Conservation (phyloP, 2,329 filamentous ascomycete genomes). For the Diaporthe batatas region DNA sequence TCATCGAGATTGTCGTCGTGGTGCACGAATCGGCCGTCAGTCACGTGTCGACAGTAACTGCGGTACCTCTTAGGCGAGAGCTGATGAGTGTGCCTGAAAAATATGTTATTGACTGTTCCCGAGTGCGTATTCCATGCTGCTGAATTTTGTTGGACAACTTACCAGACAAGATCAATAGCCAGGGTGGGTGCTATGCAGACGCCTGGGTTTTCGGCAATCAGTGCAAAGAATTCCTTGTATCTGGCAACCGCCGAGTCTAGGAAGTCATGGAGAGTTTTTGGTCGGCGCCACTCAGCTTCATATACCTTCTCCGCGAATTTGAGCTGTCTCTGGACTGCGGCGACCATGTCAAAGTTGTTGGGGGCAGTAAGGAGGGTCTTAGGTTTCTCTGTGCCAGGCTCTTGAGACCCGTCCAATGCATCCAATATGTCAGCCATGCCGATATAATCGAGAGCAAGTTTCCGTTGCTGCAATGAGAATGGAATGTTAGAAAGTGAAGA, state of each 20-base stretch:
- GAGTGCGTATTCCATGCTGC: too few relatives aligned
- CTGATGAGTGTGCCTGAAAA: conserved; percentile 28
- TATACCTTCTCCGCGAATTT: conserved; percentile 1
- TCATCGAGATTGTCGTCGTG: conserved; percentile 31
- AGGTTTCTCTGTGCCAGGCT: too few relatives aligned
- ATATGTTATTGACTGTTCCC: neutral
- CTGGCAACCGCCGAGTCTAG: neutral
- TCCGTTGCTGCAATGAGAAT: neutral
- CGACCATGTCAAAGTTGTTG: conserved; percentile 21
- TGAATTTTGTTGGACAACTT: neutral
- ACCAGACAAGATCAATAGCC: conserved; percentile 30
- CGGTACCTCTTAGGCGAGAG: conserved; percentile 12
- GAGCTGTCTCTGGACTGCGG: conserved; percentile 24
- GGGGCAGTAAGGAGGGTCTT: too few relatives aligned
- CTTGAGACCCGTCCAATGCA: neutral
- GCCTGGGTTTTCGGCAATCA: conserved; percentile 28
- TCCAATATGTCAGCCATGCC: neutral
- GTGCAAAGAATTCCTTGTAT: conserved; percentile 26
- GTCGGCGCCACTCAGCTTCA: neutral
- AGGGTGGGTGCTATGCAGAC: neutral
- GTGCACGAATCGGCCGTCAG: conserved; percentile 14
- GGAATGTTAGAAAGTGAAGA: neutral
- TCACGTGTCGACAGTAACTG: conserved; percentile 11
- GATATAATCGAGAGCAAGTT: neutral
- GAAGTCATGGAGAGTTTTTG: neutral